A percentile compares a stretch with the other conserved stretches of the same genome.
Conservation (phyloP, 352 stramenopile genomes). For the Phytopythium chamaehyphon region DNA sequence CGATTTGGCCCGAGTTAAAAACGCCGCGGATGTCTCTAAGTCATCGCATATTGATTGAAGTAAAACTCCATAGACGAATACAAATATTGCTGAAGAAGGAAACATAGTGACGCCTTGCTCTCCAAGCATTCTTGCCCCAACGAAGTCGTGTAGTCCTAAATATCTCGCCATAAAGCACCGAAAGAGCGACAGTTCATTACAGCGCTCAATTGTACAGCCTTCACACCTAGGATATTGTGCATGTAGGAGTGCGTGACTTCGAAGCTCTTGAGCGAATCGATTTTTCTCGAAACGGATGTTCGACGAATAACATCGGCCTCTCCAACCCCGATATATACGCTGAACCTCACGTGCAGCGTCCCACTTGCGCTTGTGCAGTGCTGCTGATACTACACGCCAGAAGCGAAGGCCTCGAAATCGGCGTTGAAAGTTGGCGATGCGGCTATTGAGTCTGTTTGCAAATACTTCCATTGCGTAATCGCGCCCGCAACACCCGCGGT, state of each 20-base stretch:
- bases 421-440: constrained; percentile 37
- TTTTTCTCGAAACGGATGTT: constrained; percentile 35
- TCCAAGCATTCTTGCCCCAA: constrained; percentile 25
- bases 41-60: constrained; percentile 42
- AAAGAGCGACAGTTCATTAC: constrained; percentile 38
- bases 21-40: constrained; percentile 27
- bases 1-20: constrained; percentile 19
- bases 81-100: constrained; percentile 29
- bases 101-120: constrained; percentile 35
- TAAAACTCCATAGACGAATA: constrained; percentile 37
- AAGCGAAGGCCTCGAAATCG: constrained; percentile 36
- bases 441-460: constrained; percentile 23
- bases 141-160: constrained; percentile 43
- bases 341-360: constrained; percentile 30
- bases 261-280: constrained; percentile 26
- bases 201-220: constrained; percentile 20
- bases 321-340: constrained; percentile 32
- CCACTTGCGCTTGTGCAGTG: constrained; percentile 25
- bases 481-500: constrained; percentile 26
- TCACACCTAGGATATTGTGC: constrained; percentile 17
- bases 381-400: constrained; percentile 34
- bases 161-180: constrained; percentile 47
- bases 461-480: constrained; percentile 19
- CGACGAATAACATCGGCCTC: constrained; percentile 20
- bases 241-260: constrained; percentile 17